Percentiles rank a stretch among this genome's conserved stretches.
Evolutionary conservation across 1,139 yeast species (phyloP).

Genomic region (Magnusiomyces suaveolens): DNA sequence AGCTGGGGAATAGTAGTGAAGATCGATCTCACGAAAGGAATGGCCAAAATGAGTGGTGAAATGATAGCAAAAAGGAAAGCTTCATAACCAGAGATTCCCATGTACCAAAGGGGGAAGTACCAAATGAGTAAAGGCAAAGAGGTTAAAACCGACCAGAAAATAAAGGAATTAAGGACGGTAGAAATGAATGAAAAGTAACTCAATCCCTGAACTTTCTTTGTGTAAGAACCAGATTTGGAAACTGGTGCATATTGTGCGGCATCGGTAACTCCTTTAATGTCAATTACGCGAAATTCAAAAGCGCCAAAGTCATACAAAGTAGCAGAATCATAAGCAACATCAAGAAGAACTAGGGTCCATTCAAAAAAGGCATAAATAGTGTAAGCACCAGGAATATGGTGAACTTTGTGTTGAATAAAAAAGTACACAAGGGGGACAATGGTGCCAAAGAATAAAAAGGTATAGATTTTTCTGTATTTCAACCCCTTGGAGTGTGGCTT

Average conservation of each 20-base stretch:
- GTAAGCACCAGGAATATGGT: slow-evolving; percentile 84
- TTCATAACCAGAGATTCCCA: slow-evolving; percentile 96
- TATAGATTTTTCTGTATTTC: slow-evolving; percentile 46
- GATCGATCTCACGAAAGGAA: slow-evolving; percentile 43
- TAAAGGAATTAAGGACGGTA: slow-evolving; percentile 35
- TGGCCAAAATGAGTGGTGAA: slow-evolving; percentile 47
- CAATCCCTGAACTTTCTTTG: slow-evolving; percentile 24
- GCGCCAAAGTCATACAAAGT: slow-evolving; percentile 58
- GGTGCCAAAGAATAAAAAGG: slow-evolving; percentile 54
- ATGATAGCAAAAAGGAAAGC: slow-evolving; percentile 51
- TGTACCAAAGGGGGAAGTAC: slow-evolving; percentile 96
- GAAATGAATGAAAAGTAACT: slow-evolving; percentile 24
- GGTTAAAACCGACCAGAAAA: slow-evolving; percentile 78
- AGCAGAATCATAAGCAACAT: slow-evolving; percentile 76
- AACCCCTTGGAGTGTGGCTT: slow-evolving; percentile 41
- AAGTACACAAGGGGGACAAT: slow-evolving; percentile 77
- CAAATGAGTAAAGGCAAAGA: slow-evolving; percentile 79
- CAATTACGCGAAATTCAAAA: slow-evolving; percentile 41
- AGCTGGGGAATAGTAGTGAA: slow-evolving; percentile 45
- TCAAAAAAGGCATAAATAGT: slow-evolving; percentile 90
- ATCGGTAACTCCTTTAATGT: slow-evolving; percentile 30
- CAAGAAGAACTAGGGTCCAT: slow-evolving; percentile 79
- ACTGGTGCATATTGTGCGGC: slow-evolving; percentile 17
- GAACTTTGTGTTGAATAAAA: slow-evolving; percentile 89
- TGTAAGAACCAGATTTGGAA: slow-evolving; percentile 7